Percentiles rank a stretch among this genome's conserved stretches.
phyloP scores from a whole-genome alignment of 164 flowering plant genomes.

The Cinnamomum micranthum region DNA sequence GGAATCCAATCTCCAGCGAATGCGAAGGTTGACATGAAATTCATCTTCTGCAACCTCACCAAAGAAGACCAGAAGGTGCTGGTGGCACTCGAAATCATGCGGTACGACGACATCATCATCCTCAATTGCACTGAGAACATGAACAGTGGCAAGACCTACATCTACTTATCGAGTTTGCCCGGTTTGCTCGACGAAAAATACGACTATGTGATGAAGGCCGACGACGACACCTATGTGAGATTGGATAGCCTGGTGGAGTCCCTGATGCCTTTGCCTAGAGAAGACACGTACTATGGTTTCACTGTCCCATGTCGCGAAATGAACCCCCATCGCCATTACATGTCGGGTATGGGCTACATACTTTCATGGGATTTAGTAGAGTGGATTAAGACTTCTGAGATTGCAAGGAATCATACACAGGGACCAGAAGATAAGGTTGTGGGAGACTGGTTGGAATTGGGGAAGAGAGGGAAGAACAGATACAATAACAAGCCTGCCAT shows the following conservation, averaged over 20 bases:
- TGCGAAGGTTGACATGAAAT: conserved; percentile 60
- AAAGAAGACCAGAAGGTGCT: conserved; percentile 69
- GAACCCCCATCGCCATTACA: conserved; percentile 7
- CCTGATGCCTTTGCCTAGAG: conserved; percentile 8
- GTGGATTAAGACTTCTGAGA: conserved; percentile 7
- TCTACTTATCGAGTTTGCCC: conserved; percentile 71
- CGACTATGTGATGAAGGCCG: conserved; percentile 22
- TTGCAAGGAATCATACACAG: conserved; percentile 4
- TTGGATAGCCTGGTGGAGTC: conserved; percentile 9
- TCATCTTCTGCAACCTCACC: conserved; percentile 82
- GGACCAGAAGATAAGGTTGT: conserved; percentile 12
- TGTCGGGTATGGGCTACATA: conserved; percentile 18
- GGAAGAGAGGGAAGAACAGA: conserved; percentile 10
- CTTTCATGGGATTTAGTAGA: conserved; percentile 18
- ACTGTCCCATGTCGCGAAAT: conserved; percentile 7
- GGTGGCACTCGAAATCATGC: conserved; percentile 83
- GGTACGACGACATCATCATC: conserved; percentile 72
- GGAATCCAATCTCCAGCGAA: conserved; percentile 48
- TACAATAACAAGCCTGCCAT: conserved; percentile 13
- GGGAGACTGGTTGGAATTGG: conserved; percentile 12
- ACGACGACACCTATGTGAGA: conserved; percentile 13
- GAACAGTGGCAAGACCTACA: conserved; percentile 83
- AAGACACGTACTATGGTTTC: conserved; percentile 16
- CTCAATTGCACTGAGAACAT: conserved; percentile 75
- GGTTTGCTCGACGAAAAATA: conserved; percentile 14